Percentiles rank a stretch among this genome's conserved stretches.
Evolutionary conservation across 805 yeast species (phyloP).

Genomic region (Pichia occidentalis): DNA sequence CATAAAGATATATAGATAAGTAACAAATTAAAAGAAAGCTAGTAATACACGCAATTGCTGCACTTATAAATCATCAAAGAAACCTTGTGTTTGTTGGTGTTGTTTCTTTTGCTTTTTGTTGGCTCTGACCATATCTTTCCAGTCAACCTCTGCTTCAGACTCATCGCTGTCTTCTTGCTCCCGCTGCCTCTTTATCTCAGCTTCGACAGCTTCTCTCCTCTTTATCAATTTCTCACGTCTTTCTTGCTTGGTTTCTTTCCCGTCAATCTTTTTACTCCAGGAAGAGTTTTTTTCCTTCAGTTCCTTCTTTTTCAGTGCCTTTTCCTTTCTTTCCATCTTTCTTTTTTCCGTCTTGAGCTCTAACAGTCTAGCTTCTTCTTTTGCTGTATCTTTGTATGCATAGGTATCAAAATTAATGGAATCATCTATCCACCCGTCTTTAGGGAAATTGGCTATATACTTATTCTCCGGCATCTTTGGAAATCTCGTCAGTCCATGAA

Average conservation of each 20-base stretch:
- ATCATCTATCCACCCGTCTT: constrained; percentile 66
- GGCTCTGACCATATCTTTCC: constrained; percentile 76
- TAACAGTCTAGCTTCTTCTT: constrained; percentile 56
- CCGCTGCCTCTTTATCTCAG: constrained; percentile 36
- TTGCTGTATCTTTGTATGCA: constrained; percentile 54
- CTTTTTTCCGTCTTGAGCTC: constrained; percentile 44
- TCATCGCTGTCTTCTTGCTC: constrained; percentile 35
- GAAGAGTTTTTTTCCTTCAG: constrained; percentile 52
- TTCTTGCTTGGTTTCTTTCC: constrained; percentile 52
- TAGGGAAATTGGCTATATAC: constrained; percentile 48
- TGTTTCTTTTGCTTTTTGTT: constrained; percentile 52
- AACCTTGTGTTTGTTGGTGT: constrained; percentile 39
- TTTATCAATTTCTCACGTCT: constrained; percentile 65
- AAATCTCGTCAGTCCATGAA: constrained; percentile 74
- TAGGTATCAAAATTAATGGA: constrained; percentile 62
- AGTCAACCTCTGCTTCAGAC: constrained; percentile 56
- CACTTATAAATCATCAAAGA: constrained; percentile 50
- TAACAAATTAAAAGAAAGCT: background rate
- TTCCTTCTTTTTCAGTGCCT: constrained; percentile 38
- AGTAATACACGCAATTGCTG: too few relatives aligned
- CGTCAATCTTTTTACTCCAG: constrained; percentile 70
- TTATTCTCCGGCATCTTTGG: constrained; percentile 93
- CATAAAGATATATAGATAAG: too few relatives aligned
- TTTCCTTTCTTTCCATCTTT: constrained; percentile 31
- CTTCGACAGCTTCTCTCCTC: constrained; percentile 62